These are phyloP conservation scores for Sporothrix euskadiensis DNA, from an alignment of 2,329 filamentous ascomycete species.

Conservation along the genomic window DNA sequence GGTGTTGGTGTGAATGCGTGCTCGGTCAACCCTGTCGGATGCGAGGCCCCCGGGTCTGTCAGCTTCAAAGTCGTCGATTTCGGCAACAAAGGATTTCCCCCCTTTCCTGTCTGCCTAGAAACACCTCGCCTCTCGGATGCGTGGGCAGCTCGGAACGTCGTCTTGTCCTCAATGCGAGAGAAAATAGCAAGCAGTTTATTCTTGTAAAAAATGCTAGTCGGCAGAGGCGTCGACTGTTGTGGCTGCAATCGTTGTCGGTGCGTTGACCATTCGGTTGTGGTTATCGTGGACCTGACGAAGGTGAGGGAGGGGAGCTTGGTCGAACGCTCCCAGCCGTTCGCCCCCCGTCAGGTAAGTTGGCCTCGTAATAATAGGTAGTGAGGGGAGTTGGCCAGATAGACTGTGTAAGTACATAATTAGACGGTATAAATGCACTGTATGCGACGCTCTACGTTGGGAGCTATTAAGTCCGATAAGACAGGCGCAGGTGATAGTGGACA, in stretches of 20 bases:
- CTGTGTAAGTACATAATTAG: background rate
- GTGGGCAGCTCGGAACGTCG: background rate
- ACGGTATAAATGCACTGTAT: constrained; percentile 16
- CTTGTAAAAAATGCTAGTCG: background rate
- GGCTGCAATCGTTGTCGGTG: background rate
- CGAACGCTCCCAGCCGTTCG: background rate
- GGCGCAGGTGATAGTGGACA: background rate
- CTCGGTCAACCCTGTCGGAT: background rate
- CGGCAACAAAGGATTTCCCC: background rate
- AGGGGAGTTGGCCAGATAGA: background rate
- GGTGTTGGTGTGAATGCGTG: background rate
- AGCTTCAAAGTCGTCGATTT: background rate
- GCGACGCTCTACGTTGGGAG: background rate
- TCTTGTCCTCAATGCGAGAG: background rate
- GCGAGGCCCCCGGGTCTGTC: background rate
- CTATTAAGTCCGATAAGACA: constrained; percentile 14
- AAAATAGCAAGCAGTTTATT: background rate
- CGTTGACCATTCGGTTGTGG: background rate
- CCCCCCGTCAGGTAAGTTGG: background rate
- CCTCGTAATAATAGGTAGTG: constrained; percentile 3
- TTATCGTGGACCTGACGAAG: constrained; percentile 6
- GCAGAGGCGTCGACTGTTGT: background rate
- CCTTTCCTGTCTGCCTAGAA: constrained; percentile 22
- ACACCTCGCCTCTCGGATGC: background rate
- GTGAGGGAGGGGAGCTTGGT: constrained; percentile 22